Percentiles rank a stretch among this genome's conserved stretches.
These are phyloP conservation scores for Wallacemonas sp. DNA, from an alignment of 208 protist species.

Conservation along the genomic window DNA sequence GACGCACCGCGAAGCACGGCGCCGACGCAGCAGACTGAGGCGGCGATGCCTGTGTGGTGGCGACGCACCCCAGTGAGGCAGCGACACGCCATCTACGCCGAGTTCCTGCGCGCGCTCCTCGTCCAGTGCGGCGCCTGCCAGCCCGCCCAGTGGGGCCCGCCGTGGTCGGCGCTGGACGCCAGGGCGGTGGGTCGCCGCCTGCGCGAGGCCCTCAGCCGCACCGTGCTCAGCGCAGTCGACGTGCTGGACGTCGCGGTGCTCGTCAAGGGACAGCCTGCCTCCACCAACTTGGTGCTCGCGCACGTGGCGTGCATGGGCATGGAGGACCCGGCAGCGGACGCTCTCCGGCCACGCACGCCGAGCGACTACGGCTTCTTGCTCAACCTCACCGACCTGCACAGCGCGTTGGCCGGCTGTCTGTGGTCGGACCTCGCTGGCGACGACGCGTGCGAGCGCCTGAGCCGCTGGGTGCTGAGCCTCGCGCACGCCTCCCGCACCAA, in stretches of 20 bases:
- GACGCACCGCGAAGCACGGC: neutral
- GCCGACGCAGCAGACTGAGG: neutral
- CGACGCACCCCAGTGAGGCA: neutral
- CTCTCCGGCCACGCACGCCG: neutral
- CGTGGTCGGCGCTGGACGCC: neutral
- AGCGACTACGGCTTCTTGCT: slow-evolving; percentile 35
- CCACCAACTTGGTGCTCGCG: slow-evolving; percentile 9
- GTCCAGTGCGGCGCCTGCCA: neutral
- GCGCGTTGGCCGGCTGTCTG: slow-evolving; percentile 6
- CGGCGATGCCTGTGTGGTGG: slow-evolving; percentile 6
- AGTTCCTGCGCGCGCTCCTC: neutral
- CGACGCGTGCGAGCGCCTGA: neutral
- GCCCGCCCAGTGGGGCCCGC: neutral
- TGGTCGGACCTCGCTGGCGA: neutral
- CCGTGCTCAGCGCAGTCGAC: neutral
- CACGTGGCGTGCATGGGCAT: neutral
- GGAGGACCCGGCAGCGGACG: neutral
- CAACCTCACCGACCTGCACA: slow-evolving; percentile 24
- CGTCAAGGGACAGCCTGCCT: slow-evolving; percentile 2
- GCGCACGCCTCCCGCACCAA: neutral
- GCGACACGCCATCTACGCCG: neutral
- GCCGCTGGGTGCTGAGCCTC: slow-evolving; percentile 9
- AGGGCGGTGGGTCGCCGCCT: neutral
- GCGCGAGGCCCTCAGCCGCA: neutral
- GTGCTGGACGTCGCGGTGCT: slow-evolving; percentile 3